Base-by-base conservation (phyloP, 163 green algal species). In the Picocystis sp. region DNA sequence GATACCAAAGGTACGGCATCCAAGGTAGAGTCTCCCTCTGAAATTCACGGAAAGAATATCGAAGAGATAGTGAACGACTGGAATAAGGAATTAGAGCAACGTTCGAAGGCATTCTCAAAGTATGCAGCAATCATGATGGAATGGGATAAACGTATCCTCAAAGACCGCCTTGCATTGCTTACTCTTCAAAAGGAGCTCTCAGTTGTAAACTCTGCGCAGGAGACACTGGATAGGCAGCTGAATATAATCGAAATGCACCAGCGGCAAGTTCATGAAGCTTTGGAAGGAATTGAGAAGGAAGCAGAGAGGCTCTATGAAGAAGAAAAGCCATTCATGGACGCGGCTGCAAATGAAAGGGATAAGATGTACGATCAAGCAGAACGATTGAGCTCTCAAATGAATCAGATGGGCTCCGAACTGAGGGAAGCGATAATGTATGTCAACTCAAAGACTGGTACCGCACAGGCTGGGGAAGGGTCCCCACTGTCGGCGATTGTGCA, bases 91-190 rank as follows among this genome's bases (percentile, higher is more conserved):
- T 64, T 93, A 53, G 73, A 90, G 21, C 14, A 22, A 33, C 43
- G 48, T 35, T 11, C 13, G 29, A 65, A 60, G 60, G 54, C 82
- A 80, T 15, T 15, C 42, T 47, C 42, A 47, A 15, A 15, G 15
- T 47, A 15, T 47, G 42, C 42, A 0, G 42, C 42, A 15, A 47
- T 47, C 42, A 47, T 94, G 53, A 64, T 72, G 8, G 69, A 77
- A 9, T 94, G 84, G 84, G 84, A 94, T 68, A 60, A 61, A 10
- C 60, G 67, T 54, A 92, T 94, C 52, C 77, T 90, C 24, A 47
- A 56, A 24, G 93, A 92, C 68, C 60, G 78, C 33, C 56, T 61
- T 12, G 21, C 64, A 29, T 72, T 93, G 53, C 64, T 92, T 19
- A 61, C 68, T 11, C 65, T 92, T 25, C 81, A 94, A 67, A 70